A percentile compares a stretch with the other conserved stretches of the same genome.
Conservation (phyloP, 106 monocot genomes). For the Platanthera zijinensis region DNA sequence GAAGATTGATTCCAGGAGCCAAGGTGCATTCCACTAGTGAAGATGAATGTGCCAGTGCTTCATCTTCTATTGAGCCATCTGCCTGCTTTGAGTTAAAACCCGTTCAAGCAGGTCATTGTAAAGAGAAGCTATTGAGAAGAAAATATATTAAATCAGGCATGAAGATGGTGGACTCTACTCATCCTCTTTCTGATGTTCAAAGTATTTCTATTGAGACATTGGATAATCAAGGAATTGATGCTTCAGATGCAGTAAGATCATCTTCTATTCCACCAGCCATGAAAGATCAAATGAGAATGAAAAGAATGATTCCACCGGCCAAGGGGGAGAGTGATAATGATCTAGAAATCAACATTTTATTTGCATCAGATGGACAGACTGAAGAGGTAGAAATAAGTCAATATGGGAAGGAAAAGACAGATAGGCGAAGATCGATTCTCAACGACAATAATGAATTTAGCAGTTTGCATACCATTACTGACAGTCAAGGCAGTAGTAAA, state of each 20-base stretch:
- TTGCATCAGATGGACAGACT: too few species aligned
- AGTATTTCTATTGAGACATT: background rate
- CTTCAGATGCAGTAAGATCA: background rate
- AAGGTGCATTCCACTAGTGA: background rate
- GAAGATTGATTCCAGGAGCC: background rate
- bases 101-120: background rate
- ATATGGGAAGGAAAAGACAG: background rate
- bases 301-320: background rate
- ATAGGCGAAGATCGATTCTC: background rate
- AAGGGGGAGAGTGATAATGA: background rate
- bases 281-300: background rate
- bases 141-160: background rate
- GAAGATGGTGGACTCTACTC: background rate
- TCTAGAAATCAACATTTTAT: background rate
- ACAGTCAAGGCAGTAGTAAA: background rate
- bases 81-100: background rate
- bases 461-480: background rate
- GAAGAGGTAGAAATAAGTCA: background rate
- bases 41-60: background rate
- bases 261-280: background rate
- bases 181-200: background rate
- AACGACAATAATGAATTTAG: background rate
- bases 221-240: background rate
- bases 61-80: constrained; percentile 1
- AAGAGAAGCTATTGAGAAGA: background rate